These are phyloP conservation scores for Pseudocohnilembus persalinus DNA, from an alignment of 169 alveolate genomes.

Conservation along the genomic window DNA sequence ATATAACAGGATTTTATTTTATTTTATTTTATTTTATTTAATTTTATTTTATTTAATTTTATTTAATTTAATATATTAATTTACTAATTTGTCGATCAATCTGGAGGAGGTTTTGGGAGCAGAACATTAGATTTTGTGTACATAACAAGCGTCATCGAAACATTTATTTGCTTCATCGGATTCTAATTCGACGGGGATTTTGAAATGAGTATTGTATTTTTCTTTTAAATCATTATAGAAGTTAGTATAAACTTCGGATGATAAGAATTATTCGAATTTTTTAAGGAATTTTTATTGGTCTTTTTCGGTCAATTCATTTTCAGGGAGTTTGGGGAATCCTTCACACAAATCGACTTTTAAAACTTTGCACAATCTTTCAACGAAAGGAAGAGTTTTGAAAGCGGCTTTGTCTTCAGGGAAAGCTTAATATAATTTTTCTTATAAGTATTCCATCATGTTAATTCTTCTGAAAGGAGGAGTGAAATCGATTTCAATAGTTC, in stretches of 20 bases:
- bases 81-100: constrained; percentile 86
- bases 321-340: background rate
- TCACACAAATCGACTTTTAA: background rate
- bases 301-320: background rate
- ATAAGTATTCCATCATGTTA: constrained; percentile 86
- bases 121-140: constrained; percentile 84
- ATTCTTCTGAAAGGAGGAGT: constrained; percentile 97
- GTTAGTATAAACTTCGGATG: background rate
- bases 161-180: constrained; percentile 83
- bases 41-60: too few relatives aligned
- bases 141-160: constrained; percentile 72
- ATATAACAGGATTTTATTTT: too few relatives aligned
- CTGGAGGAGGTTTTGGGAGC: constrained; percentile 88
- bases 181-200: constrained; percentile 66
- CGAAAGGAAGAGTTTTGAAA: background rate
- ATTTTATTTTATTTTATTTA: too few relatives aligned
- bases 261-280: background rate
- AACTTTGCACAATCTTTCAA: background rate
- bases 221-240: background rate
- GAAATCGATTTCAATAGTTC: constrained; percentile 91
- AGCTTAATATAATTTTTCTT: constrained; percentile 73
- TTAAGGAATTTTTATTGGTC: background rate
- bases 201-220: background rate
- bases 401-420: background rate
- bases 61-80: too few relatives aligned